These are phyloP conservation scores for Carex parvula DNA, from an alignment of 176 grass and related monocot genomes.

Conservation along the genomic window DNA sequence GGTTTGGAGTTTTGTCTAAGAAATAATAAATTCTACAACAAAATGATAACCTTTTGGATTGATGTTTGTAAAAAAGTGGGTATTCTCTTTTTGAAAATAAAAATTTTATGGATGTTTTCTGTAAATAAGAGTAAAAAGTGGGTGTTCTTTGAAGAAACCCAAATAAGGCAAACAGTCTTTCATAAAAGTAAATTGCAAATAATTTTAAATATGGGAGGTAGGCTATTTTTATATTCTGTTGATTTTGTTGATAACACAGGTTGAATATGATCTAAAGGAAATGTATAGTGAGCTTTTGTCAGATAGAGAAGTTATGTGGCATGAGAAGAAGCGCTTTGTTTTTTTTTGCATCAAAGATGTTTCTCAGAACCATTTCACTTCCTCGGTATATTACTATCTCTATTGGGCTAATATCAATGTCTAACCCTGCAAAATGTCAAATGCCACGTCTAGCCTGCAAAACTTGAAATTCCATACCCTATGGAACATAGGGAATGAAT, in stretches of 20 bases:
- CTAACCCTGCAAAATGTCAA: slow-evolving; percentile 2
- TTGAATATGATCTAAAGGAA: slow-evolving; percentile 62
- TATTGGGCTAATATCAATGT: not conserved
- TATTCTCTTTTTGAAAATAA: not conserved
- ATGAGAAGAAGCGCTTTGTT: slow-evolving; percentile 48
- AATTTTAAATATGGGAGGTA: not conserved
- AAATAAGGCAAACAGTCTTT: not conserved
- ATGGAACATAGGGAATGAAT: not conserved
- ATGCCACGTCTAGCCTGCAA: not conserved
- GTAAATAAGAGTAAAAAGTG: not conserved
- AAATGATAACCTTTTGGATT: not conserved
- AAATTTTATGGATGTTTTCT: not conserved
- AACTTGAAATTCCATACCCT: not conserved
- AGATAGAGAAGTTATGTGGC: slow-evolving; percentile 54
- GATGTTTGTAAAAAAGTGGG: not conserved
- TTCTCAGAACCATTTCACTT: slow-evolving; percentile 41
- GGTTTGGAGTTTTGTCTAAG: not conserved
- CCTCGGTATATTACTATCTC: slow-evolving; percentile 37
- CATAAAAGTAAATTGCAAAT: slow-evolving; percentile 2
- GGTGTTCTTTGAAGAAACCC: not conserved
- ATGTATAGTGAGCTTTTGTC: slow-evolving; percentile 51
- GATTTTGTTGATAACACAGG: slow-evolving; percentile 29
- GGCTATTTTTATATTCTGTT: slow-evolving; percentile 16
- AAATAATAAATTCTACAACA: not conserved
- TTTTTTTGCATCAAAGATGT: slow-evolving; percentile 56